These are phyloP conservation scores for Guyanaporus albipodus DNA, from an alignment of 768 basidiomycete species.

Conservation along the genomic window DNA sequence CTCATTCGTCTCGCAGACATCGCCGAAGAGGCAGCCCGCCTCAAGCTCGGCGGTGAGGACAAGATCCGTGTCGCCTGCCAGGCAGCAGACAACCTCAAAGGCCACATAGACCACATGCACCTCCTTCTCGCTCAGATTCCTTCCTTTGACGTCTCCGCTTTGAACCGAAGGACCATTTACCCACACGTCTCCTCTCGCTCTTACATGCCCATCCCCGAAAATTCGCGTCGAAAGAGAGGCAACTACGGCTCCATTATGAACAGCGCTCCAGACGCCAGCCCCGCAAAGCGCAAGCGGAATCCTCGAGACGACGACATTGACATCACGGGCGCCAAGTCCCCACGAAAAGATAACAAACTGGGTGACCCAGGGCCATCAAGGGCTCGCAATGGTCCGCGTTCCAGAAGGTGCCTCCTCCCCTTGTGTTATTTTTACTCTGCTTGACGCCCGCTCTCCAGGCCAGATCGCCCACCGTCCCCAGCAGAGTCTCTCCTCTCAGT, in stretches of 20 bases:
- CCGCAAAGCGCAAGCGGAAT: slow-evolving; percentile 59
- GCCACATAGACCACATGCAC: slow-evolving; percentile 57
- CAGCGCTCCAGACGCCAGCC: slow-evolving; percentile 52
- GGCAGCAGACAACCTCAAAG: slow-evolving; percentile 83
- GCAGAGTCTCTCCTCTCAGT: slow-evolving; percentile 71
- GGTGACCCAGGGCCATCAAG: slow-evolving; percentile 42
- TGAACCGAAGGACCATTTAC: slow-evolving; percentile 65
- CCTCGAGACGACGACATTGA: slow-evolving; percentile 66
- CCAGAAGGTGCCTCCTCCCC: slow-evolving; percentile 51
- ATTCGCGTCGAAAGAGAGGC: slow-evolving; percentile 58
- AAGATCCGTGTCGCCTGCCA: slow-evolving; percentile 93
- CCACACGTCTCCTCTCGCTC: slow-evolving; percentile 71
- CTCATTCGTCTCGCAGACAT: slow-evolving; percentile 88
- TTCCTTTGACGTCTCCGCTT: slow-evolving; percentile 51
- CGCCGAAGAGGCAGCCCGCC: slow-evolving; percentile 86
- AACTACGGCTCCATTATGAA: slow-evolving; percentile 53
- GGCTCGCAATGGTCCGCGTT: slow-evolving; percentile 49
- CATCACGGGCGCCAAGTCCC: slow-evolving; percentile 44
- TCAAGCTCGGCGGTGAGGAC: slow-evolving; percentile 95
- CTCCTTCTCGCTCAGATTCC: slow-evolving; percentile 61
- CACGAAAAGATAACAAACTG: slow-evolving; percentile 54
- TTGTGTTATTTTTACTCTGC: neutral
- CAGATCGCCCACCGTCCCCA: slow-evolving; percentile 64
- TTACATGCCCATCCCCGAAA: slow-evolving; percentile 66
- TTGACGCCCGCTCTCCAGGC: slow-evolving; percentile 35